These are phyloP conservation scores for Microstegium vimineum DNA, from an alignment of 176 grass and related monocot species.

Conservation along the genomic window DNA sequence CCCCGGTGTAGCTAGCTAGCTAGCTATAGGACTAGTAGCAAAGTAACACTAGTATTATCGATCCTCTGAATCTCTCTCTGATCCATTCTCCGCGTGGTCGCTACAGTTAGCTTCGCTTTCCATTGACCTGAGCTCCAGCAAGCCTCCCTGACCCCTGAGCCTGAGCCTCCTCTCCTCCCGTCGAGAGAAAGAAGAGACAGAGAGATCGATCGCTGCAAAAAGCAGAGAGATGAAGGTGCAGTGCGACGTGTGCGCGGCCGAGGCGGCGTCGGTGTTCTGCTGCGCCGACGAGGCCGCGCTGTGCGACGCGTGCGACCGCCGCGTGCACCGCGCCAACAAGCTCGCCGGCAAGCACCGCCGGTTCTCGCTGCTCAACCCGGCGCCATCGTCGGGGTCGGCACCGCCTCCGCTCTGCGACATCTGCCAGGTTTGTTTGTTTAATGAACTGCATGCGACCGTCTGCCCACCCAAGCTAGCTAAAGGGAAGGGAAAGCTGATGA, in stretches of 20 bases:
- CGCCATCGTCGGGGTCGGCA: no score
- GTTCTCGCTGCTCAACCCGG: conserved; percentile 54
- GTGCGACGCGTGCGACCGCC: conserved; percentile 66
- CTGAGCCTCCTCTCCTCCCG: not conserved
- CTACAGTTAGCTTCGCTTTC: not conserved
- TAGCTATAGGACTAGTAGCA: not conserved
- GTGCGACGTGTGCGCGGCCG: conserved; percentile 71
- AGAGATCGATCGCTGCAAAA: not conserved
- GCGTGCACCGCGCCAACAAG: conserved; percentile 76
- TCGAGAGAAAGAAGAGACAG: no score
- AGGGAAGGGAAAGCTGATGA: no score
- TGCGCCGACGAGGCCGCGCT: conserved; percentile 88
- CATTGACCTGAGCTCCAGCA: conserved; percentile 21
- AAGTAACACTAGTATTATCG: not conserved
- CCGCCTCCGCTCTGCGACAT: conserved; percentile 74
- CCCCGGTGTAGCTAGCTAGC: not conserved
- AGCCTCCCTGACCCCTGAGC: not conserved
- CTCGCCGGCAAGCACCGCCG: conserved; percentile 74
- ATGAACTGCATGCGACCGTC: no score
- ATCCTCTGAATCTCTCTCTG: no score
- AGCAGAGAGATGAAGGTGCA: conserved; percentile 62
- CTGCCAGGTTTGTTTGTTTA: no score
- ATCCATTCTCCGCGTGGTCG: not conserved
- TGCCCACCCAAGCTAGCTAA: no score
- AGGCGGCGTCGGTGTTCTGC: conserved; percentile 83